Evolutionary conservation across 768 basidiomycete genomes (phyloP).

Genomic region (Hericium coralloides): DNA sequence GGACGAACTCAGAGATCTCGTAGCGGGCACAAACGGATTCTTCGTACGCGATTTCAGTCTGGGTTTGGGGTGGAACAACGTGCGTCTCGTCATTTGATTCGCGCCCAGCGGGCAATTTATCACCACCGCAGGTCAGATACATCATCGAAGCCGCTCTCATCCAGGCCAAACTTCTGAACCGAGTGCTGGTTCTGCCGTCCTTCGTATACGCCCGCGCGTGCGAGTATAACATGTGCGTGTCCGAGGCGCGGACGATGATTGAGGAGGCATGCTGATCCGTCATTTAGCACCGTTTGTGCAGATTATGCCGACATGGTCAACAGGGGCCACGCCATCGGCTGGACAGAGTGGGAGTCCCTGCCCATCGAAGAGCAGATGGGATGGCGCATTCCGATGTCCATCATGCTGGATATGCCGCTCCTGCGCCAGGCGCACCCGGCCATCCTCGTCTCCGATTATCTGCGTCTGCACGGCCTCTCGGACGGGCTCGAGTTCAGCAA

Average conservation of each 20-base stretch:
- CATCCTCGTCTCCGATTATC: conserved; percentile 33
- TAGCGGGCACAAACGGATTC: conserved; percentile 31
- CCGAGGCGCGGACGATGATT: neutral
- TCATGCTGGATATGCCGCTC: conserved; percentile 35
- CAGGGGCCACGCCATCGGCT: conserved; percentile 33
- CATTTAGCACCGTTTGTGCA: conserved; percentile 26
- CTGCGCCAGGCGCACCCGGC: conserved; percentile 30
- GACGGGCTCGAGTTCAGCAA: conserved; percentile 26
- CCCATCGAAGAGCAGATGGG: conserved; percentile 29
- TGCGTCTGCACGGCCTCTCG: conserved; percentile 29
- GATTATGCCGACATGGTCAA: conserved; percentile 37
- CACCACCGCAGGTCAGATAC: conserved; percentile 32
- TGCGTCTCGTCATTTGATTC: conserved; percentile 15
- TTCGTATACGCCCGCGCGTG: conserved; percentile 38
- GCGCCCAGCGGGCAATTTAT: neutral
- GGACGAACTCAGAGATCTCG: conserved; percentile 24
- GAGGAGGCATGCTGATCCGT: neutral
- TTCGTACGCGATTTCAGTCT: conserved; percentile 36
- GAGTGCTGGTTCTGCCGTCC: conserved; percentile 35
- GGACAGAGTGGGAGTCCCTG: conserved; percentile 31
- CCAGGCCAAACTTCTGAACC: conserved; percentile 35
- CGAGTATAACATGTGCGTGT: conserved; percentile 29
- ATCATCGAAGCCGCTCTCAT: conserved; percentile 37
- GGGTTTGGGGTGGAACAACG: conserved; percentile 41
- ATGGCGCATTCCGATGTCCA: conserved; percentile 26